phyloP scores from a whole-genome alignment of 495 filamentous ascomycete genomes.

The Penicillium bialowiezense region DNA sequence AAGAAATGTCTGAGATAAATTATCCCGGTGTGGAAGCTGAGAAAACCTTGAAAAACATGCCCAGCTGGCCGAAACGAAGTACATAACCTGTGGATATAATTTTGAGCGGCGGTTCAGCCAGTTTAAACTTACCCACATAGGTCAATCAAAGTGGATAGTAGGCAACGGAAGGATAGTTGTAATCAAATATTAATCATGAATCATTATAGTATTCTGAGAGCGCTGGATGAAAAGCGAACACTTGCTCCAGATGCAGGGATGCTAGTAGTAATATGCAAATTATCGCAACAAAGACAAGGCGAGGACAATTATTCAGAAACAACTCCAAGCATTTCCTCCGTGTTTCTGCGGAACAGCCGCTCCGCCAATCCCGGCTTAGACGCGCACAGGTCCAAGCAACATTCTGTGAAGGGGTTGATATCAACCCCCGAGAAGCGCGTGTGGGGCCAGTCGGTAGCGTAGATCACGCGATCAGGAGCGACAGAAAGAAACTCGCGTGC shows the following conservation, averaged over 20 bases:
- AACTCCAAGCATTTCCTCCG: conserved; percentile 36
- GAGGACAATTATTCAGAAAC: conserved; percentile 18
- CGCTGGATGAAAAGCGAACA: not conserved
- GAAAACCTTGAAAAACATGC: no score
- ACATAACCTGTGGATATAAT: no score
- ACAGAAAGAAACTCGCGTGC: conserved; percentile 35
- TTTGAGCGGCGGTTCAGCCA: no score
- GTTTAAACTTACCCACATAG: no score
- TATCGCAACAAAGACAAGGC: not conserved
- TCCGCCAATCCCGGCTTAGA: conserved; percentile 35
- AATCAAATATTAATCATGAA: not conserved
- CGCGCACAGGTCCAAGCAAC: conserved; percentile 40
- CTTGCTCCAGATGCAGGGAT: not conserved
- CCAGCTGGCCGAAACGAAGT: no score
- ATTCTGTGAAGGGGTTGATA: conserved; percentile 42
- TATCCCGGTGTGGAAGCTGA: no score
- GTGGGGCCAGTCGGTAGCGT: conserved; percentile 54
- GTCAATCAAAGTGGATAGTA: no score
- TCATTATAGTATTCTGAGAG: not conserved
- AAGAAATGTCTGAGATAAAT: no score
- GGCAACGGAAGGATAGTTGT: no score
- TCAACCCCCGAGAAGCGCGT: conserved; percentile 46
- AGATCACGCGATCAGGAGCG: conserved; percentile 40
- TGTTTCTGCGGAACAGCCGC: conserved; percentile 44
- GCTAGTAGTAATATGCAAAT: not conserved